Base-by-base conservation (phyloP, 2,329 filamentous ascomycete species). In the Microsporum canis region DNA sequence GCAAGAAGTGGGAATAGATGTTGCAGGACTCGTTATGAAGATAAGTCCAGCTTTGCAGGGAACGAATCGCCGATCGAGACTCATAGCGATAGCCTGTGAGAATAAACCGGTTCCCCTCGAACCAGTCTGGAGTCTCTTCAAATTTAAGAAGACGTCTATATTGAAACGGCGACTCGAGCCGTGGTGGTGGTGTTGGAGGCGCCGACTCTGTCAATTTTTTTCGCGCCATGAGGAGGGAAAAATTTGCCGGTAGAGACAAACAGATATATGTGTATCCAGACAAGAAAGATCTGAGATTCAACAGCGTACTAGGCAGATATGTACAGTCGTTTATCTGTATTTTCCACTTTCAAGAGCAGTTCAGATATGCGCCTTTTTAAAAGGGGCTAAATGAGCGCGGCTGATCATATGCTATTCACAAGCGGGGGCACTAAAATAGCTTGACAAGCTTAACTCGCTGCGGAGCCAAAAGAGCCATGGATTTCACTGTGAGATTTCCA, bases 1-100 rank as follows among this genome's bases (percentile, higher is more conserved):
- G 78, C 1, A 81, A 64, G 3, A 81, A 70, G 65, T 79, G 76
- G 14, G 76, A 73, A 64, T 72, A 77, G 55, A 78, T 77, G 63
- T 78, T 78, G 65, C 72, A 64, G 0, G 73, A 70, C 65, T 79
- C 76, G 63, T 78, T 78, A 67, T 78, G 77, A 10, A 75, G 62
- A 66, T 77, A 76, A 3, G 66, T 61, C 70, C 72, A 75, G 64
- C 77, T 79, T 14, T 65, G 60, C 59, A 79, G 66, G 63, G 72
- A 80, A 5, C 62, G 65, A 2, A 55, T 59, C 12, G 66, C 65
- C 0, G 77, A 79, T 49, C 71, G 65, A 6, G 72, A 74, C 10
- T 73, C 71, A 6, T 75, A 75, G 12, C 78, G 76, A 64, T 80
- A 80, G 27, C 76, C 76, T 5, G 69, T 67, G 31, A 69, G 68